phyloP scores from a whole-genome alignment of 306 rosid genomes.

The Cucurbita pepo region DNA sequence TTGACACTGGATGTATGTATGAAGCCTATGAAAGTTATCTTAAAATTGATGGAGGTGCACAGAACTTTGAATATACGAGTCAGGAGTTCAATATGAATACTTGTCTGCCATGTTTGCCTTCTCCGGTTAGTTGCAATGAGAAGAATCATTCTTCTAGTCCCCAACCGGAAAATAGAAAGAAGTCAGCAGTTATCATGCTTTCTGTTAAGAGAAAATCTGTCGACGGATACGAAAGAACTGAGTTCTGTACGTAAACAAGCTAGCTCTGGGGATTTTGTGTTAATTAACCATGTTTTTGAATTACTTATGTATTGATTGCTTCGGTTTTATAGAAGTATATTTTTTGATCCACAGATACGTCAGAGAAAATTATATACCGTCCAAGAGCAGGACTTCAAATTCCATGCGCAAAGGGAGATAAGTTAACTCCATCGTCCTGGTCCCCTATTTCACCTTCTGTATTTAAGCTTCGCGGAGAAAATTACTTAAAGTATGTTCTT shows the following conservation, averaged over 20 bases:
- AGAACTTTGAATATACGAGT: constrained; percentile 27
- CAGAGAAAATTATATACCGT: constrained; percentile 47
- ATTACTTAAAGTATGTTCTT: constrained; percentile 49
- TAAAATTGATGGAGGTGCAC: constrained; percentile 41
- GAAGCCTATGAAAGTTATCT: constrained; percentile 72
- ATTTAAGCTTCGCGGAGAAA: constrained; percentile 72
- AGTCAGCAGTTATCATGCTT: constrained; percentile 60
- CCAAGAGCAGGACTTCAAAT: constrained; percentile 49
- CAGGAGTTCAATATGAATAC: constrained; percentile 36
- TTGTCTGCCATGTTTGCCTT: constrained; percentile 20
- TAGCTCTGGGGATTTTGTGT: not conserved
- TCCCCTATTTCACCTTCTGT: constrained; percentile 50
- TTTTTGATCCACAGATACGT: constrained; percentile 31
- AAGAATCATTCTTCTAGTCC: constrained; percentile 17
- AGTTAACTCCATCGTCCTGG: constrained; percentile 46
- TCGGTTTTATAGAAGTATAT: not conserved
- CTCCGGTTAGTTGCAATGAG: constrained; percentile 23
- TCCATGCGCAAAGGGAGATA: constrained; percentile 36
- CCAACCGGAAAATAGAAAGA: constrained; percentile 16
- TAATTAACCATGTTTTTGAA: not conserved
- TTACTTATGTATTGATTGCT: not conserved
- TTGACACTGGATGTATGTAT: constrained; percentile 39
- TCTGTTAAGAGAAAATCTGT: constrained; percentile 54
- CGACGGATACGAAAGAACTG: constrained; percentile 33
- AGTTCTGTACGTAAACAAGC: constrained; percentile 31